These are phyloP conservation scores for Pichia heedii DNA, from an alignment of 805 yeast species.

Conservation along the genomic window DNA sequence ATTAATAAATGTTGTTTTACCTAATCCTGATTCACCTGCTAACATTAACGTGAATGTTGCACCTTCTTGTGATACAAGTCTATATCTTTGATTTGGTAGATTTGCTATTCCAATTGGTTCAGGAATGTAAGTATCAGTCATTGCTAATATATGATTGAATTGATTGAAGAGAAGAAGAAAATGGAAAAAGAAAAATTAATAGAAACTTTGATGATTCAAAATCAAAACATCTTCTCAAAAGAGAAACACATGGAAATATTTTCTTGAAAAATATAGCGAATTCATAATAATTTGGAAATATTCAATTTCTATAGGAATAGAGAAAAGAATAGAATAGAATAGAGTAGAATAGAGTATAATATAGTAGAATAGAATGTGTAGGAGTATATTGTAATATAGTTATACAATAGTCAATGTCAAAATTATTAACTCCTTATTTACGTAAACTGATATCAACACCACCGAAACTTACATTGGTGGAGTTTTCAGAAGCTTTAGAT, in stretches of 20 bases:
- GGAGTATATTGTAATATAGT: neutral
- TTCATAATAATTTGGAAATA: no score
- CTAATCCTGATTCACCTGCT: slow-evolving; percentile 87
- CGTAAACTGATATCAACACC: slow-evolving; percentile 55
- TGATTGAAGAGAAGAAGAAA: neutral
- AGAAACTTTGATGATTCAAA: no score
- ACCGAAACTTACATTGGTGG: slow-evolving; percentile 52
- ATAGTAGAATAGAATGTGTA: no score
- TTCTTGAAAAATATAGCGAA: no score
- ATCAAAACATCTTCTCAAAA: no score
- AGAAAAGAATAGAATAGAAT: no score
- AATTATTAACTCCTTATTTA: slow-evolving; percentile 44
- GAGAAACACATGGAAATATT: no score
- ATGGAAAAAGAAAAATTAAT: no score
- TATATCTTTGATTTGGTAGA: slow-evolving; percentile 70
- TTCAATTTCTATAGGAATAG: no score
- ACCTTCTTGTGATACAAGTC: slow-evolving; percentile 66
- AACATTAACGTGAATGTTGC: slow-evolving; percentile 74
- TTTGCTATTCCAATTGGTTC: slow-evolving; percentile 64
- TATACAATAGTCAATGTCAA: slow-evolving; percentile 8
- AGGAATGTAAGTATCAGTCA: slow-evolving; percentile 22
- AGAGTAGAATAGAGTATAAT: no score
- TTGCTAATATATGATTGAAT: no score
- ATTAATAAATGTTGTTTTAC: slow-evolving; percentile 86
- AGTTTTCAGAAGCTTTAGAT: slow-evolving; percentile 54